phyloP scores from a whole-genome alignment of 2,329 filamentous ascomycete genomes.

The Neopestalotiopsis rosae region DNA sequence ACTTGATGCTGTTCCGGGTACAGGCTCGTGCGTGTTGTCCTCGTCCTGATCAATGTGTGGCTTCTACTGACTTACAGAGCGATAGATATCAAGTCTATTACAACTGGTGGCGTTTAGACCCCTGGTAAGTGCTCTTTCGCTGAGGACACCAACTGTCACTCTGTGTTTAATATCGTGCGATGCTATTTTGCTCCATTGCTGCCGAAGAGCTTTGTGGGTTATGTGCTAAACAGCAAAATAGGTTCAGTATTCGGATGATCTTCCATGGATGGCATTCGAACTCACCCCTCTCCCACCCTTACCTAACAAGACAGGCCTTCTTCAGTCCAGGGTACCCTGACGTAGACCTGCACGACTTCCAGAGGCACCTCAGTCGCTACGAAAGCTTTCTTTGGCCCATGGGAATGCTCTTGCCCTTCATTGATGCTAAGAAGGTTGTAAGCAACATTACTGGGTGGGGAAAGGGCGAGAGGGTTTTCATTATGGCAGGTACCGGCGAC shows the following conservation, averaged over 20 bases:
- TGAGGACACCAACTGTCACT: too few relatives aligned
- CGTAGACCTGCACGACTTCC: constrained; percentile 46
- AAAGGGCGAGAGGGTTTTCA: constrained; percentile 38
- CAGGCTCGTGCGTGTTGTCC: constrained; percentile 47
- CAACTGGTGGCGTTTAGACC: constrained; percentile 53
- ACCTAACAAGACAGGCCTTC: constrained; percentile 54
- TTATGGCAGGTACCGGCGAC: constrained; percentile 46
- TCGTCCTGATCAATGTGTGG: too few relatives aligned
- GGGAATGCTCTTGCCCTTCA: constrained; percentile 52
- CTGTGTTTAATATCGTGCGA: too few relatives aligned
- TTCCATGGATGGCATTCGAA: constrained; percentile 55
- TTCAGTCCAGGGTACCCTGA: constrained; percentile 51
- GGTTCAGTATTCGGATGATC: constrained; percentile 50
- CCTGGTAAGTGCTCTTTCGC: constrained; percentile 34
- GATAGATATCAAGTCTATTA: constrained; percentile 43
- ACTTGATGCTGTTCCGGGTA: constrained; percentile 52
- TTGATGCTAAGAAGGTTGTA: constrained; percentile 45
- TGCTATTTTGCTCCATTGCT: neutral
- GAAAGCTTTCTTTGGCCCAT: constrained; percentile 59
- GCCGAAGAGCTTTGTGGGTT: neutral
- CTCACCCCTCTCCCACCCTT: constrained; percentile 56
- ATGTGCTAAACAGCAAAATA: neutral
- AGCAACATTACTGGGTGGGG: constrained; percentile 38
- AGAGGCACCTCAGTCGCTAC: constrained; percentile 49
- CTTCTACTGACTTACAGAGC: neutral